Evolutionary conservation across 805 yeast genomes (phyloP), one percentile per base, ranked within the genome.

Genomic region (Candida oleophila): DNA sequence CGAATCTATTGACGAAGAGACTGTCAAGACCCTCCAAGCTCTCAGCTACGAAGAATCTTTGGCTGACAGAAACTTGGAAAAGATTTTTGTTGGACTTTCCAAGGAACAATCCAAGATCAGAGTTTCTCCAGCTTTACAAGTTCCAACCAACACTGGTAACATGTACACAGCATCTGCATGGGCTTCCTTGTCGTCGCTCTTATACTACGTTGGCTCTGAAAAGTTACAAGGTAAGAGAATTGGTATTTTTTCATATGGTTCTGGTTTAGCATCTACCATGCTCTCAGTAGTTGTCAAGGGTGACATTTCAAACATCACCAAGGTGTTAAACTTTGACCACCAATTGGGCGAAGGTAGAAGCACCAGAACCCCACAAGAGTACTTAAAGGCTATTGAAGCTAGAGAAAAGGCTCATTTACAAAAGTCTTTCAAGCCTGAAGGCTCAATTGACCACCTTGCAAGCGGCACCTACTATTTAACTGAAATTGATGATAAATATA

Each of bases 101-200:
- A 89, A 90, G 77, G 83, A 79, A 50, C 70, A 74, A 52, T 74
- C 82, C 51, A 79, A 80, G 53, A 79, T 76, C 61, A 81, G 89
- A 68, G 89, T 94, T 48, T 74, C 75, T 43, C 94, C 96, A 32
- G 83, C 96, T 16, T 76, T 94, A 67, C 76, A 73, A 57, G 89
- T 90, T 39, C 92, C 98, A 63, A 92, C 98, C 53, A 92, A 92
- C 73, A 89, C 96, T 52, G 99, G 99, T 73, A 94, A 94, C 80
- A 87, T 91, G 88, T 94, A 94, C 80, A 89, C 98, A 39, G 98
- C 91, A 53, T 88, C 97, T 32, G 83, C 89, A 41, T 94, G 87
- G 80, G 84, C 96, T 32, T 81, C 96, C 5, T 78, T 94, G 49
- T 78, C 92, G 28, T 92, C 98, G 12, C 73, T 89, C 54, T 75